Evolutionary conservation across 2,329 filamentous ascomycete genomes (phyloP).

Genomic region (Ascochyta viciae-villosae): DNA sequence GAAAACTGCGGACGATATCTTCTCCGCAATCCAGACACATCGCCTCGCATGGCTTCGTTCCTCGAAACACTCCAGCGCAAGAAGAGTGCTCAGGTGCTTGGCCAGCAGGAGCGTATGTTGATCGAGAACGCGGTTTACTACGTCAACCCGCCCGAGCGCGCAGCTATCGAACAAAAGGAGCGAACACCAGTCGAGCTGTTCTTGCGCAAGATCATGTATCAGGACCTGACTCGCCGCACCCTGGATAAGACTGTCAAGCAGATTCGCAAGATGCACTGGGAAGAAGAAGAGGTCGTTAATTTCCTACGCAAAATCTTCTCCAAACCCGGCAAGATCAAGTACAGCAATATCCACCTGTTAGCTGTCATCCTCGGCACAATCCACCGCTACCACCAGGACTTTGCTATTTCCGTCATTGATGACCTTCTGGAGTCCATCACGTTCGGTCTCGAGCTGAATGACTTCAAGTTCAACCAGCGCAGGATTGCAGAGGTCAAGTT

Average conservation of each 20-base stretch:
- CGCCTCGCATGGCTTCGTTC: constrained; percentile 91
- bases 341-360: constrained; percentile 92
- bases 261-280: constrained; percentile 95
- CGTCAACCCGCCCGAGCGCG: constrained; percentile 91
- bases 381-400: constrained; percentile 89
- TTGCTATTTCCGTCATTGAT: constrained; percentile 90
- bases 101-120: constrained; percentile 95
- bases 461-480: constrained; percentile 96
- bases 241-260: constrained; percentile 94
- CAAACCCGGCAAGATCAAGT: constrained; percentile 96
- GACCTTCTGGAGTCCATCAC: constrained; percentile 87
- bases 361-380: constrained; percentile 88
- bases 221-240: constrained; percentile 92
- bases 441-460: constrained; percentile 89
- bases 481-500: constrained; percentile 96
- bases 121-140: constrained; percentile 99
- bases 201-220: constrained; percentile 88
- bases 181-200: constrained; percentile 92
- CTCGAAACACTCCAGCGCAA: constrained; percentile 94
- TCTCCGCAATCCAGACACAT: constrained; percentile 89
- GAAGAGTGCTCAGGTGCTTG: constrained; percentile 93
- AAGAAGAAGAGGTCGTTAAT: constrained; percentile 83
- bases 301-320: constrained; percentile 91
- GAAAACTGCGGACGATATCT: constrained; percentile 97
- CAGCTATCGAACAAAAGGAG: constrained; percentile 96